Conservation (phyloP, 1,139 yeast genomes). For the Kluyveromyces sp. region DNA sequence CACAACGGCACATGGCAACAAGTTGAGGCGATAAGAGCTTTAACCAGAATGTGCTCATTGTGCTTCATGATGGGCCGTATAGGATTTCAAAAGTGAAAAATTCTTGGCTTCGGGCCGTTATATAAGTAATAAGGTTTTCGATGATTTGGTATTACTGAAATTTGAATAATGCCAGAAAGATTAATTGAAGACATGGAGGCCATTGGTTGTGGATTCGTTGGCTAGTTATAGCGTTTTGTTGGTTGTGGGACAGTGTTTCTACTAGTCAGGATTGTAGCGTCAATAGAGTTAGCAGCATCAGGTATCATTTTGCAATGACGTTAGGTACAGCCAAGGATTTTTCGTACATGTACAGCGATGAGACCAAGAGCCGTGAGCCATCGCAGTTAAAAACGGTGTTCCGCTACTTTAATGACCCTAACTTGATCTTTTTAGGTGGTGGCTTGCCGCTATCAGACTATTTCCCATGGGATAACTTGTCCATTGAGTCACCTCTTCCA, state of each 20-base stretch:
- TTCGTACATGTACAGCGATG: conserved; percentile 66
- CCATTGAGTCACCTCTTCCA: conserved; percentile 56
- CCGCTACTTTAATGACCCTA: conserved; percentile 65
- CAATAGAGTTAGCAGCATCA: background rate
- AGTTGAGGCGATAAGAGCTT: no score
- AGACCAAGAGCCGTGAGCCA: conserved; percentile 67
- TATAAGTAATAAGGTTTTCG: no score
- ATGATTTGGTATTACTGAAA: no score
- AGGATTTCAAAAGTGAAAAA: no score
- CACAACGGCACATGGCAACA: no score
- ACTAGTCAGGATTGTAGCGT: background rate
- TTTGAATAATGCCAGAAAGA: no score
- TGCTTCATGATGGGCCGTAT: no score
- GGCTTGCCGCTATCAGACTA: conserved; percentile 87
- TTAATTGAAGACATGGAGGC: no score
- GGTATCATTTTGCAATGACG: conserved; percentile 25
- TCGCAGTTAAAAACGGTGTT: conserved; percentile 83
- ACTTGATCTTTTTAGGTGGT: conserved; percentile 85
- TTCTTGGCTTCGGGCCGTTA: no score
- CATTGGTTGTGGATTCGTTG: background rate
- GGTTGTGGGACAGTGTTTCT: background rate
- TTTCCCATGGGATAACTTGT: conserved; percentile 79
- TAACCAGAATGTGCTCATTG: no score
- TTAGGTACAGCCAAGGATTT: conserved; percentile 56
- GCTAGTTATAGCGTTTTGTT: background rate